Percentiles rank a stretch among this genome's conserved stretches.
phyloP scores from a whole-genome alignment of 441 rosid species.

The Biscutella laevigata region DNA sequence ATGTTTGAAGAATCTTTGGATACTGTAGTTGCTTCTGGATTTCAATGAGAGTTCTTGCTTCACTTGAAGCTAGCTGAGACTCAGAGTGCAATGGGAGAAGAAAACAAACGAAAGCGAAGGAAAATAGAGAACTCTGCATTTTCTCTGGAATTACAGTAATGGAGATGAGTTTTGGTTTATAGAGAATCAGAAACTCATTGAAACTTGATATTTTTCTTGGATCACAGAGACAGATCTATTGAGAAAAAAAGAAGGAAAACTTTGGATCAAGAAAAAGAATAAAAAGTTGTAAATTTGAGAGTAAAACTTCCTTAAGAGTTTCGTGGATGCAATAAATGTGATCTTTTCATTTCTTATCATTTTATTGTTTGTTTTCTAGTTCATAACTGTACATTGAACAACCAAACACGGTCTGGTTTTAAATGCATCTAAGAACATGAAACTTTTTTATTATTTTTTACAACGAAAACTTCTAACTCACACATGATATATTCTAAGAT shows the following conservation, averaged over 20 bases:
- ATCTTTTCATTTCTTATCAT: not conserved
- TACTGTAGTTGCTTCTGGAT: constrained; percentile 59
- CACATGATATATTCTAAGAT: too few relatives aligned
- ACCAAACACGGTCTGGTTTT: constrained; percentile 20
- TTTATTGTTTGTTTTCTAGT: constrained; percentile 20
- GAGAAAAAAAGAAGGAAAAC: not conserved
- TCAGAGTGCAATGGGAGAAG: constrained; percentile 31
- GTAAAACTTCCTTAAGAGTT: constrained; percentile 1
- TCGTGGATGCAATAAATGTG: constrained; percentile 22
- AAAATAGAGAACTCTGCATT: constrained; percentile 12
- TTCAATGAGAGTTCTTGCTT: constrained; percentile 46
- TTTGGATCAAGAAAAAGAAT: not conserved
- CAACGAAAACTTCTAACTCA: not conserved
- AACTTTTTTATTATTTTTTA: not conserved
- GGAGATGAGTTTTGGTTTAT: constrained; percentile 8
- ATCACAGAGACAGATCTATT: constrained; percentile 20
- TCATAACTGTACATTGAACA: constrained; percentile 26
- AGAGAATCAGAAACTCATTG: constrained; percentile 9
- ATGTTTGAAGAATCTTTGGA: constrained; percentile 58
- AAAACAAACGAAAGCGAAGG: constrained; percentile 22
- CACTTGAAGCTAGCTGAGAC: constrained; percentile 45
- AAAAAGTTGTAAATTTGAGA: not conserved
- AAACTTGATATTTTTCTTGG: not conserved
- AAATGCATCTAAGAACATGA: constrained; percentile 9
- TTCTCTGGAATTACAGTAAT: constrained; percentile 2